Conservation (phyloP, 2,329 filamentous ascomycete genomes). For the Penicillium thymicola region DNA sequence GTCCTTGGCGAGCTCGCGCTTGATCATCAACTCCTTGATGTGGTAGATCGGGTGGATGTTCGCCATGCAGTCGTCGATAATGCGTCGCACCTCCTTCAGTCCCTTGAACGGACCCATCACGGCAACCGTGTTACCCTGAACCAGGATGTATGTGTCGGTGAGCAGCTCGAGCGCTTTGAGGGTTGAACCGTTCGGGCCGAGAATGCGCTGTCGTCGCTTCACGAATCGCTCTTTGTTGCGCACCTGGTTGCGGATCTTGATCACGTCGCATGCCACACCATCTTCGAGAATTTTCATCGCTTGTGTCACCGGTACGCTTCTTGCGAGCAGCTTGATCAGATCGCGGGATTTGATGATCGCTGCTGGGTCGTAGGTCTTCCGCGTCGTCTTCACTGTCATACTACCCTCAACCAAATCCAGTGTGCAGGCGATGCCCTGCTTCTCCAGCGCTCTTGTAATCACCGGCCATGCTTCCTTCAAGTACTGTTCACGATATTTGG, state of each 20-base stretch:
- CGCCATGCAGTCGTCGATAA: conserved; percentile 93
- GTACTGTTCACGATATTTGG: conserved; percentile 94
- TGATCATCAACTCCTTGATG: conserved; percentile 95
- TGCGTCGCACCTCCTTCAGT: conserved; percentile 82
- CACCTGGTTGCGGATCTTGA: conserved; percentile 89
- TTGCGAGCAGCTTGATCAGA: conserved; percentile 85
- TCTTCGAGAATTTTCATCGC: conserved; percentile 94
- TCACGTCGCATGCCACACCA: conserved; percentile 85
- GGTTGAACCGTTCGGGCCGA: conserved; percentile 87
- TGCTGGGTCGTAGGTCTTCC: conserved; percentile 87
- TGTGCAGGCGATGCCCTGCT: conserved; percentile 82
- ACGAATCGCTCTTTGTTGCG: conserved; percentile 94
- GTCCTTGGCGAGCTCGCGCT: conserved; percentile 85
- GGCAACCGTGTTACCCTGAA: conserved; percentile 93
- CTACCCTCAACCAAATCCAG: conserved; percentile 92
- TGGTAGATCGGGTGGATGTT: conserved; percentile 90
- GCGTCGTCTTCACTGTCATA: conserved; percentile 94
- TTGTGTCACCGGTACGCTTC: conserved; percentile 68
- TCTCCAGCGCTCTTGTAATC: conserved; percentile 81
- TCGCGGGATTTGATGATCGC: conserved; percentile 92
- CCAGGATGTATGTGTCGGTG: conserved; percentile 86
- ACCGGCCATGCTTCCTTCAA: conserved; percentile 90
- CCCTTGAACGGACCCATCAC: conserved; percentile 92
- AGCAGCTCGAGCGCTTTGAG: conserved; percentile 91
- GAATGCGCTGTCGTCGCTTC: conserved; percentile 86